A percentile compares a stretch with the other conserved stretches of the same genome.
These are phyloP conservation scores for Ceratocystis cacaofunesta DNA, from an alignment of 2,329 filamentous ascomycete genomes.

Conservation along the genomic window DNA sequence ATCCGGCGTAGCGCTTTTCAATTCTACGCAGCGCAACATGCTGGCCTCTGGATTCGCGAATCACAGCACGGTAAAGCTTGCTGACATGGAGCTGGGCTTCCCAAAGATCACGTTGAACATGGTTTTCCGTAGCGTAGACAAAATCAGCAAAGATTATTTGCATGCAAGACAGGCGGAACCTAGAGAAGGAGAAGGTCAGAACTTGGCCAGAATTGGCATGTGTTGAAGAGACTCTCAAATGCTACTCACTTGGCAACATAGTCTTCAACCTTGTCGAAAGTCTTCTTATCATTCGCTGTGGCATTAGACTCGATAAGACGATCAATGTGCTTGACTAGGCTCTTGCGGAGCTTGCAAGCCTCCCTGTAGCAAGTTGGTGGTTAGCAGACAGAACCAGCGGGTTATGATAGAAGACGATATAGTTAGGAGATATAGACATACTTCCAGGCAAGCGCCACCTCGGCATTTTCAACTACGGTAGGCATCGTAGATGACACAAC, in stretches of 20 bases:
- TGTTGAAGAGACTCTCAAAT: neutral
- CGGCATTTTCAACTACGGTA: conserved; percentile 13
- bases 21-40: conserved; percentile 56
- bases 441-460: conserved; percentile 18
- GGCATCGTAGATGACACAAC: conserved; percentile 10
- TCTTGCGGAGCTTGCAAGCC: conserved; percentile 31
- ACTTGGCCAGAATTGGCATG: neutral
- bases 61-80: conserved; percentile 41
- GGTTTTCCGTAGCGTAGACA: conserved; percentile 44
- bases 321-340: conserved; percentile 30
- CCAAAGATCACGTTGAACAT: conserved; percentile 64
- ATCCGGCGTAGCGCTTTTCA: conserved; percentile 66
- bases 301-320: conserved; percentile 27
- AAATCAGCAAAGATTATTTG: conserved; percentile 59
- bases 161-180: conserved; percentile 50
- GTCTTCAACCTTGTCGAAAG: conserved; percentile 32
- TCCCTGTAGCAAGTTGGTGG: conserved; percentile 23
- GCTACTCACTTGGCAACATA: conserved; percentile 29
- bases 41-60: conserved; percentile 17
- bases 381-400: neutral
- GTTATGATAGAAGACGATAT: neutral
- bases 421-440: conserved; percentile 6
- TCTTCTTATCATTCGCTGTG: conserved; percentile 27
- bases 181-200: conserved; percentile 12
- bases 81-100: conserved; percentile 64